These are phyloP conservation scores for Caryopteris hybrid DNA, from an alignment of 305 asterid genomes.

Conservation along the genomic window DNA sequence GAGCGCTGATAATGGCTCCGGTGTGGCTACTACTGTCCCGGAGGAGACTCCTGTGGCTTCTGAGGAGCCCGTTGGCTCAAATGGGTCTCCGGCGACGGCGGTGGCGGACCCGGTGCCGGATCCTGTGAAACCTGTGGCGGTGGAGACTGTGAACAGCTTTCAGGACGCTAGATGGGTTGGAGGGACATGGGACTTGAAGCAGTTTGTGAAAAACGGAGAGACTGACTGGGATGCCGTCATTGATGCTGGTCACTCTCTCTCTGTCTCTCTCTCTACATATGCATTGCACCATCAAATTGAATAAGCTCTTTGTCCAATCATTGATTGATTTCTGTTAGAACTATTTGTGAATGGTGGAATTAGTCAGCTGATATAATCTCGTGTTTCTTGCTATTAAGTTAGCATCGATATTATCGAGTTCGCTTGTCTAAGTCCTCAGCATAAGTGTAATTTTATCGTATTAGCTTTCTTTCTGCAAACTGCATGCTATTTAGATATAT, in stretches of 20 bases:
- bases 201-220: constrained; percentile 60
- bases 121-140: constrained; percentile 20
- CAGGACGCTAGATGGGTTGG: constrained; percentile 63
- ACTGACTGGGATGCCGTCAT: constrained; percentile 91
- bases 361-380: neutral
- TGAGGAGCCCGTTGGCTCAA: constrained; percentile 46
- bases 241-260: constrained; percentile 67
- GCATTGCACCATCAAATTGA: neutral
- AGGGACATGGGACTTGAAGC: constrained; percentile 86
- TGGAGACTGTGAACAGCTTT: constrained; percentile 30
- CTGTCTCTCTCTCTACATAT: neutral
- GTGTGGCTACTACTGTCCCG: constrained; percentile 34
- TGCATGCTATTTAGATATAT: neutral
- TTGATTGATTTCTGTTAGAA: neutral
- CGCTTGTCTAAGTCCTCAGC: too few relatives aligned
- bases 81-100: constrained; percentile 47
- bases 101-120: constrained; percentile 25
- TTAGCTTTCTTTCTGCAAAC: too few relatives aligned
- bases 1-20: constrained; percentile 48
- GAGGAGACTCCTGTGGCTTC: constrained; percentile 27
- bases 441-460: too few relatives aligned
- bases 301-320: neutral
- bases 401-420: neutral
- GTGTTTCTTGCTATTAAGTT: neutral
- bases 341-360: neutral